Conservation (phyloP, 495 filamentous ascomycete species). For the Copromyces sp. region DNA sequence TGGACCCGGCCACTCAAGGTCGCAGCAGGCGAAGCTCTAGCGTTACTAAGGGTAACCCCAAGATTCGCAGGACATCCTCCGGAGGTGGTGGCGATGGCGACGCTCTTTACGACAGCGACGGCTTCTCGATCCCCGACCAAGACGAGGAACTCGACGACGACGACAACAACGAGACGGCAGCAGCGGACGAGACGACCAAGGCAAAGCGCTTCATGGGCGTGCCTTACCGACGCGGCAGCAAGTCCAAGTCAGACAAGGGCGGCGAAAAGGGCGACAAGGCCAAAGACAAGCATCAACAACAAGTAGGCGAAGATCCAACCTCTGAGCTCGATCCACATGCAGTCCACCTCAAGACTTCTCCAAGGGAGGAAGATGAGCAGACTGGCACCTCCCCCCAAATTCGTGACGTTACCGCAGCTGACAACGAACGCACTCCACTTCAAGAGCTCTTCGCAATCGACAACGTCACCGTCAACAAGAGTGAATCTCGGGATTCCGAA, state of each 20-base stretch:
- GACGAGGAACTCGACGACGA: background rate
- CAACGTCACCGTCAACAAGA: background rate
- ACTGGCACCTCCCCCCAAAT: background rate
- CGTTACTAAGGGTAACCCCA: background rate
- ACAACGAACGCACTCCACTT: background rate
- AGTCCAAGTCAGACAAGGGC: background rate
- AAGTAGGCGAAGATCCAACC: conserved; percentile 1
- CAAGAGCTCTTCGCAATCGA: background rate
- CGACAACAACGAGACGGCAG: background rate
- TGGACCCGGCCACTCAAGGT: background rate
- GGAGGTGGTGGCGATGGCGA: background rate
- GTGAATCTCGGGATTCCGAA: background rate
- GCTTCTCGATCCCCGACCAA: background rate
- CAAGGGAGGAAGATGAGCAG: background rate
- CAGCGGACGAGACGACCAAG: background rate
- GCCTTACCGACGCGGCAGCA: background rate
- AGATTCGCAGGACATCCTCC: background rate
- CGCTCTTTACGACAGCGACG: background rate
- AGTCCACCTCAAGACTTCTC: background rate
- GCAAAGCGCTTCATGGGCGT: background rate
- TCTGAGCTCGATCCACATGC: background rate
- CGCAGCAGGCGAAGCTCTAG: background rate
- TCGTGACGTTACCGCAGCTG: background rate
- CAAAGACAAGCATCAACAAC: conserved; percentile 1
- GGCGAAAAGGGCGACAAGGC: background rate